phyloP scores from a whole-genome alignment of 2,329 filamentous ascomycete genomes.

The Rhinocladiella similis region DNA sequence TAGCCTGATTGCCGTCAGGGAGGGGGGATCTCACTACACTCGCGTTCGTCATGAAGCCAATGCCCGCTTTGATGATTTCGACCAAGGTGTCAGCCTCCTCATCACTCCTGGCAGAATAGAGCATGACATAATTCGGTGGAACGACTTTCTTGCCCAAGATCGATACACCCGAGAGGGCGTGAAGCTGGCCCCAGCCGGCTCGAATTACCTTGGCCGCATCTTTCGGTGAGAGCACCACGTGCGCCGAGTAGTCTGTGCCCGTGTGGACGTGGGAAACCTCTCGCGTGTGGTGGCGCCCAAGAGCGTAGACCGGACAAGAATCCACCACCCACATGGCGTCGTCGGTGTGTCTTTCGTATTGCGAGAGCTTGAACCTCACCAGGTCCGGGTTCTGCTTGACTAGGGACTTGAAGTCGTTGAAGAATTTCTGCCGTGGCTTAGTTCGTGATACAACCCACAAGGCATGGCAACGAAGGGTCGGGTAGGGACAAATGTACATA shows the following conservation, averaged over 20 bases:
- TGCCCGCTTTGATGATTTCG: constrained; percentile 47
- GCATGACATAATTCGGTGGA: constrained; percentile 56
- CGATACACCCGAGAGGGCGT: constrained; percentile 55
- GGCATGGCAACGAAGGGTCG: background rate
- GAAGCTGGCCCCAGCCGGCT: constrained; percentile 74
- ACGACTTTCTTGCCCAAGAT: constrained; percentile 30
- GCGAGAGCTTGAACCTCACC: background rate
- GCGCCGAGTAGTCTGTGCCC: constrained; percentile 70
- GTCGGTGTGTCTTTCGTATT: constrained; percentile 4
- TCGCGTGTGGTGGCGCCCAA: constrained; percentile 49
- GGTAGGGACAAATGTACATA: too few relatives aligned
- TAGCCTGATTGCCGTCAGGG: too few relatives aligned
- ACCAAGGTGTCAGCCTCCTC: constrained; percentile 67
- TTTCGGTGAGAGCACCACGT: constrained; percentile 75
- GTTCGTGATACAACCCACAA: background rate
- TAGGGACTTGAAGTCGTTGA: background rate
- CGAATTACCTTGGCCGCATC: constrained; percentile 71
- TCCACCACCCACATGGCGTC: constrained; percentile 8
- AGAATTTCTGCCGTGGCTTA: constrained; percentile 3
- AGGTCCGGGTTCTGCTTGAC: constrained; percentile 4
- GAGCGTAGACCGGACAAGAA: background rate
- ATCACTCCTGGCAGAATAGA: constrained; percentile 74
- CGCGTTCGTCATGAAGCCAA: constrained; percentile 18
- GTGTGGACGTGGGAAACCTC: constrained; percentile 79
- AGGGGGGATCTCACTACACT: too few relatives aligned